A percentile compares a stretch with the other conserved stretches of the same genome.
These are phyloP conservation scores for Baorangia bicolor DNA, from an alignment of 768 basidiomycete genomes.

Conservation along the genomic window DNA sequence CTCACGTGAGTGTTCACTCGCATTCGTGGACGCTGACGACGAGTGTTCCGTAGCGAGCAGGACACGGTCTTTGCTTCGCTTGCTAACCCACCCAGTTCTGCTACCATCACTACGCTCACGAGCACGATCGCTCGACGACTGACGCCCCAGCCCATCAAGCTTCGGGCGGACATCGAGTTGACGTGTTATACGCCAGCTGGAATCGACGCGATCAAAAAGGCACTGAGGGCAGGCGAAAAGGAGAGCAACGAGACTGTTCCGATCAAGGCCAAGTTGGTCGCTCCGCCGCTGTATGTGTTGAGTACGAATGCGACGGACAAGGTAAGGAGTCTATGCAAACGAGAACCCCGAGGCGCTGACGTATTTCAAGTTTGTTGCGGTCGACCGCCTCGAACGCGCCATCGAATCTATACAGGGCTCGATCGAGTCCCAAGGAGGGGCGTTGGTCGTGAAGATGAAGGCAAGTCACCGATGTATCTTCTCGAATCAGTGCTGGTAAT, in stretches of 20 bases:
- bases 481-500: not conserved
- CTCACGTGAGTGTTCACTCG: constrained; percentile 67
- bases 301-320: constrained; percentile 98
- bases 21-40: constrained; percentile 34
- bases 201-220: constrained; percentile 95
- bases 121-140: constrained; percentile 90
- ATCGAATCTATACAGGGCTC: constrained; percentile 86
- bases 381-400: constrained; percentile 90
- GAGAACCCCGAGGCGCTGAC: not conserved
- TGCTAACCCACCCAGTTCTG: constrained; percentile 50
- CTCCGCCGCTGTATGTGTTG: constrained; percentile 93
- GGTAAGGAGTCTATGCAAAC: constrained; percentile 36
- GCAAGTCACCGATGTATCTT: constrained; percentile 35
- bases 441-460: constrained; percentile 95
- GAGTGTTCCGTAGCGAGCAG: constrained; percentile 64
- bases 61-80: constrained; percentile 82
- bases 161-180: constrained; percentile 96
- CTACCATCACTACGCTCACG: constrained; percentile 63
- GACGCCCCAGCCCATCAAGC: constrained; percentile 97
- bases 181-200: constrained; percentile 96
- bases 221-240: constrained; percentile 84
- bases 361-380: constrained; percentile 67
- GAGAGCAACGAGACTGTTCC: constrained; percentile 88
- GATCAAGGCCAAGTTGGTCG: constrained; percentile 96
- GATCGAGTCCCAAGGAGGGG: constrained; percentile 84